Conservation (phyloP, 257 asterid genomes). For the Capsicum rhomboideum region DNA sequence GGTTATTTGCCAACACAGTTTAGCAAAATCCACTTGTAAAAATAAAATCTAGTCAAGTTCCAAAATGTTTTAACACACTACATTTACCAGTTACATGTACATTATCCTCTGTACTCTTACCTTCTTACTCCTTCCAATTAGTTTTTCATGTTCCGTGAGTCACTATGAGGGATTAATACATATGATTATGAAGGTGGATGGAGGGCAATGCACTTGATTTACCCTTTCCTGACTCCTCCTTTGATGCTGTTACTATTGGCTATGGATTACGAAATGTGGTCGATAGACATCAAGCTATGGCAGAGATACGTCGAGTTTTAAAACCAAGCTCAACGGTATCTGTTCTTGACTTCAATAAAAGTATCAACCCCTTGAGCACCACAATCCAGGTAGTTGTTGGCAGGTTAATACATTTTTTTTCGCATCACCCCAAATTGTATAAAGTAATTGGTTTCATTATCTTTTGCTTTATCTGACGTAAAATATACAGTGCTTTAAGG, state of each 20-base stretch:
- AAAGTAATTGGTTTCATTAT: background rate
- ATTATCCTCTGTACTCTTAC: background rate
- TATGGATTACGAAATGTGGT: conserved; percentile 73
- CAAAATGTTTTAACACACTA: background rate
- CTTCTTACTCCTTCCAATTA: background rate
- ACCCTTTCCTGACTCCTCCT: conserved; percentile 59
- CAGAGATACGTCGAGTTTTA: conserved; percentile 64
- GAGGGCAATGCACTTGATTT: conserved; percentile 77
- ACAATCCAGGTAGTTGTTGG: conserved; percentile 47
- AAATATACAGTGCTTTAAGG: background rate
- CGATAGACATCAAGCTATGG: conserved; percentile 53
- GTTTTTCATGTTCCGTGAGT: background rate
- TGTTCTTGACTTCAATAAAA: conserved; percentile 78
- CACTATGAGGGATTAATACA: background rate
- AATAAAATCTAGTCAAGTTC: background rate
- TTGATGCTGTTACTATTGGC: conserved; percentile 82
- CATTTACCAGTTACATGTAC: background rate
- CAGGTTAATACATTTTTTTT: background rate
- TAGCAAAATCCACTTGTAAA: background rate
- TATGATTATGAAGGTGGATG: conserved; percentile 55
- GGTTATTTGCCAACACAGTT: background rate
- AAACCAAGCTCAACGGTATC: conserved; percentile 70
- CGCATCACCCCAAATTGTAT: background rate
- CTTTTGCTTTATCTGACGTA: background rate
- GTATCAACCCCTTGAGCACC: conserved; percentile 36